Evolutionary conservation across 73 alveolate species (phyloP).

Genomic region (Blepharisma stoltei): DNA sequence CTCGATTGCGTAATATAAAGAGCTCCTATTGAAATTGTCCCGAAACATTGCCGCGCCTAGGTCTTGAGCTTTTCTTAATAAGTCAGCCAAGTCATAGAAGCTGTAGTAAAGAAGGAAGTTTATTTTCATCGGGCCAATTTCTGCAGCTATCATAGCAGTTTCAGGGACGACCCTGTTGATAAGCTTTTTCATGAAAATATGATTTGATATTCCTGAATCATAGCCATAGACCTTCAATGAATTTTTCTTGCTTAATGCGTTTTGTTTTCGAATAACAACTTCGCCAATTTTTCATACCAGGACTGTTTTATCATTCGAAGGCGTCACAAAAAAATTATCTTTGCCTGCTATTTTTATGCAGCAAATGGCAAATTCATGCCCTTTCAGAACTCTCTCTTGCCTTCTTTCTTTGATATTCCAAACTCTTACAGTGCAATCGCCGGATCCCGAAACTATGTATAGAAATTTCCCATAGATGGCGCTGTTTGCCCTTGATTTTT

Average conservation of each 20-base stretch:
- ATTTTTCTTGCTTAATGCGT: no score
- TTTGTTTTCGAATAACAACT: no score
- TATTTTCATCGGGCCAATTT: neutral
- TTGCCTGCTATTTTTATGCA: neutral
- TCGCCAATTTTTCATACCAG: neutral
- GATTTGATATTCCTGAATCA: no score
- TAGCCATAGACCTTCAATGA: no score
- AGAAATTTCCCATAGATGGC: no score
- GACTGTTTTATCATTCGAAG: conserved; percentile 29
- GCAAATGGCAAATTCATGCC: neutral
- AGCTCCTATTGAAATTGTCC: neutral
- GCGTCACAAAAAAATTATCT: neutral
- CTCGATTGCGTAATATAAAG: conserved; percentile 12
- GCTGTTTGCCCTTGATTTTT: no score
- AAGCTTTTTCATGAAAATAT: no score
- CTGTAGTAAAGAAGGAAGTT: conserved; percentile 3
- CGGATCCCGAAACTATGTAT: neutral
- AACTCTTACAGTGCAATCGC: neutral
- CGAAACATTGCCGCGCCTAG: neutral
- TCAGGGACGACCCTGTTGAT: no score
- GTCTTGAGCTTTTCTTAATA: neutral
- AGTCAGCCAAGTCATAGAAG: neutral
- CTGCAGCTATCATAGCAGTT: no score
- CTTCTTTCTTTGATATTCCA: neutral
- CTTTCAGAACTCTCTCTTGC: neutral